A percentile compares a stretch with the other conserved stretches of the same genome.
phyloP scores from a whole-genome alignment of 352 stramenopile species.

The Globisporangium uncinulatum region DNA sequence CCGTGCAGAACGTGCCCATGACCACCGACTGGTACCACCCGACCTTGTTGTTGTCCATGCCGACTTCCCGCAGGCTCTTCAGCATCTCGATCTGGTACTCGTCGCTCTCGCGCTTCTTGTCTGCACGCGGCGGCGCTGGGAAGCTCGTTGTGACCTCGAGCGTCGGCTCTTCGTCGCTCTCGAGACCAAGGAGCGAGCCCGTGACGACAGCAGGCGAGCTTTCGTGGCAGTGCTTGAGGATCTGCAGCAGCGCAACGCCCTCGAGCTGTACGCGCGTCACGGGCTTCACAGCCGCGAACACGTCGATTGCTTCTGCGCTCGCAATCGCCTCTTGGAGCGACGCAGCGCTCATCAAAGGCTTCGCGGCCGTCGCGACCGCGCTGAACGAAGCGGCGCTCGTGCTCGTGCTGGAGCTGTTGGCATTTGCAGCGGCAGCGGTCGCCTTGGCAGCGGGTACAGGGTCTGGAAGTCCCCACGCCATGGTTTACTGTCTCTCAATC shows the following conservation, averaged over 20 bases:
- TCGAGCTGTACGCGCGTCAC: slow-evolving; percentile 73
- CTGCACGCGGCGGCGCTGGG: slow-evolving; percentile 85
- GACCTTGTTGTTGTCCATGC: slow-evolving; percentile 99
- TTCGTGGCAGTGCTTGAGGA: slow-evolving; percentile 99
- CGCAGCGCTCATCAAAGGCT: slow-evolving; percentile 4
- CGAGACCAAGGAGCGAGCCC: slow-evolving; percentile 95
- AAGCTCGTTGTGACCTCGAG: slow-evolving; percentile 98
- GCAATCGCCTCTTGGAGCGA: slow-evolving; percentile 19
- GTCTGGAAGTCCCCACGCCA: slow-evolving; percentile 56
- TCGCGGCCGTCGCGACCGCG: slow-evolving; percentile 8
- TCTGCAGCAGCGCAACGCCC: slow-evolving; percentile 87
- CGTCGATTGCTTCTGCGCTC: slow-evolving; percentile 43
- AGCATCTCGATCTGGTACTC: slow-evolving; percentile 99
- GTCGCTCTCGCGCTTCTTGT: slow-evolving; percentile 81
- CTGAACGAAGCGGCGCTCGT: not conserved
- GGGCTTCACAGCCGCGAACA: slow-evolving; percentile 65
- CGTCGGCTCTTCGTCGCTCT: slow-evolving; percentile 60
- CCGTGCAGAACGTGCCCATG: slow-evolving; percentile 95
- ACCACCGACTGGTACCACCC: slow-evolving; percentile 98
- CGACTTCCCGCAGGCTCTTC: slow-evolving; percentile 97
- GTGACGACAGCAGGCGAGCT: slow-evolving; percentile 91
- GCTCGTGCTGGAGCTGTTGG: not conserved
- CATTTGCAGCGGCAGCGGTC: slow-evolving; percentile 11
- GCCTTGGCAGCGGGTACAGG: slow-evolving; percentile 18
- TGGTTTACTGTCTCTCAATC: slow-evolving; percentile 8